Percentiles rank a stretch among this genome's conserved stretches.
Evolutionary conservation across 441 rosid species (phyloP).

Genomic region (Sinapis alba): DNA sequence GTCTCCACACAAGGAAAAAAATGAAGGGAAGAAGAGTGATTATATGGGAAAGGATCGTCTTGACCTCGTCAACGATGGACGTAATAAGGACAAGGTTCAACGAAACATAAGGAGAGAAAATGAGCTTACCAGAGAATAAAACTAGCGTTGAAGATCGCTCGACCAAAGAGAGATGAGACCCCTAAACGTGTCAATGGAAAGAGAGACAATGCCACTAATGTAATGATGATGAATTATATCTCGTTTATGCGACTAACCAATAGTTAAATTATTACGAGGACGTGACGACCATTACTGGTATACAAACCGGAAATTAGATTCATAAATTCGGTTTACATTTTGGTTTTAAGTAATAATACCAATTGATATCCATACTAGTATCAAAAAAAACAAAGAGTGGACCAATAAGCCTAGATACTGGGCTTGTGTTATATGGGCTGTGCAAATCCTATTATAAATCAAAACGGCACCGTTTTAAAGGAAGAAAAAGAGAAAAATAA

Average conservation of each 20-base stretch:
- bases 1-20: neutral
- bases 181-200: slow-evolving; percentile 6
- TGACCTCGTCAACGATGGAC: slow-evolving; percentile 37
- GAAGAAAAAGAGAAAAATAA: too few relatives aligned
- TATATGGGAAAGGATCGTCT: slow-evolving; percentile 6
- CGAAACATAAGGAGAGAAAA: slow-evolving; percentile 34
- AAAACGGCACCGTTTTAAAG: neutral
- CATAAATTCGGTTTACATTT: neutral
- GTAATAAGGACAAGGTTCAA: slow-evolving; percentile 26
- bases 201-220: neutral
- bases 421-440: neutral
- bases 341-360: too few relatives aligned
- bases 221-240: neutral
- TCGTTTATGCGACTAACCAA: neutral
- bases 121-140: slow-evolving; percentile 43
- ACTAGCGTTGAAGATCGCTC: slow-evolving; percentile 39
- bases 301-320: neutral
- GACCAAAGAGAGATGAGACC: slow-evolving; percentile 29
- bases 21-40: slow-evolving; percentile 5
- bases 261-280: neutral
- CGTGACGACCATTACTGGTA: slow-evolving; percentile 2
- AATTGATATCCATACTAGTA: too few relatives aligned
- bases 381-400: too few relatives aligned
- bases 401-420: too few relatives aligned
- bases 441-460: too few relatives aligned